Evolutionary conservation across 805 yeast genomes (phyloP).

Genomic region (Saturnispora diversa): DNA sequence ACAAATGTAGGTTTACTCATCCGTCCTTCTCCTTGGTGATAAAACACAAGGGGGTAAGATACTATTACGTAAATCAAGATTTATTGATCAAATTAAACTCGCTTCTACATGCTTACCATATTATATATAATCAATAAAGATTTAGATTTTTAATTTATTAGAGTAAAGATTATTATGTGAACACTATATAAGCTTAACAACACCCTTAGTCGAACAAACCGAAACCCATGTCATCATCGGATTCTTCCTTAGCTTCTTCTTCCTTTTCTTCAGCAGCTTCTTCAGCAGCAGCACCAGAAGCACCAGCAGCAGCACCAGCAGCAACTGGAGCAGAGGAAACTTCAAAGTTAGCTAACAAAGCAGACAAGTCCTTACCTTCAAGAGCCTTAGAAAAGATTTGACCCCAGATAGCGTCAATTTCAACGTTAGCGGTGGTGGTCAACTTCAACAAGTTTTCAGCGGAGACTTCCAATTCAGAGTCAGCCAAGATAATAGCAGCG

Average conservation of each 20-base stretch:
- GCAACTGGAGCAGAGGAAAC: slow-evolving; percentile 45
- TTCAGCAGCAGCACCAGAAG: slow-evolving; percentile 38
- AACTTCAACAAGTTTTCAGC: slow-evolving; percentile 68
- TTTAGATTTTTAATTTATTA: too few relatives aligned
- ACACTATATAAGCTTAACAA: slow-evolving; percentile 4
- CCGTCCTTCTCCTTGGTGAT: too few relatives aligned
- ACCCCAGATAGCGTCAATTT: slow-evolving; percentile 74
- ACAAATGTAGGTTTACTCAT: too few relatives aligned
- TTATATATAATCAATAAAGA: too few relatives aligned
- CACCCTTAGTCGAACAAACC: slow-evolving; percentile 74
- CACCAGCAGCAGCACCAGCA: slow-evolving; percentile 40
- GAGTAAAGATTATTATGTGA: not conserved
- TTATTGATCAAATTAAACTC: too few relatives aligned
- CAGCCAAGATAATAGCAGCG: slow-evolving; percentile 98
- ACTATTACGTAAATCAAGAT: too few relatives aligned
- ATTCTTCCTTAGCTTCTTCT: slow-evolving; percentile 56
- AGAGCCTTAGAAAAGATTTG: slow-evolving; percentile 76
- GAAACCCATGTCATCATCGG: slow-evolving; percentile 84
- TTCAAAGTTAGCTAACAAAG: slow-evolving; percentile 52
- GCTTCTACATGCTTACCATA: too few relatives aligned
- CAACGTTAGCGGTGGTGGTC: slow-evolving; percentile 70
- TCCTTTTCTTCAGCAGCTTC: slow-evolving; percentile 51
- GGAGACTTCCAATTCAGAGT: slow-evolving; percentile 90
- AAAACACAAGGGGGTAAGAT: too few relatives aligned
- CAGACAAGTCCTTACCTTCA: slow-evolving; percentile 68